Conservation (phyloP, 2,329 filamentous ascomycete genomes). For the Dactylellina cionopaga region DNA sequence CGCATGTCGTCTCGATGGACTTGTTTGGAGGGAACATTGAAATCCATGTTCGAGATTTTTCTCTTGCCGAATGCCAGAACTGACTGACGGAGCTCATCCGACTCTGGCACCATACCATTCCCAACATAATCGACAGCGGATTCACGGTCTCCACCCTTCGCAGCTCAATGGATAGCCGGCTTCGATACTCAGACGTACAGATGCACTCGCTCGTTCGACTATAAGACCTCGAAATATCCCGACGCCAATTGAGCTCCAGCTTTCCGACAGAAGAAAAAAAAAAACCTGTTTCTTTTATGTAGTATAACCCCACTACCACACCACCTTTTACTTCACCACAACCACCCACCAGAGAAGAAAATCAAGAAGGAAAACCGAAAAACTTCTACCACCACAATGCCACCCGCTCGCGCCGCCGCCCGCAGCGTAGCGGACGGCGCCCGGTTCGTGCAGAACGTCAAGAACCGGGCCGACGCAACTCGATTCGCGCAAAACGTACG, state of each 20-base stretch:
- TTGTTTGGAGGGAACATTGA: not conserved
- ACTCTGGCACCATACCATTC: constrained; percentile 31
- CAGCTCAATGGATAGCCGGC: constrained; percentile 22
- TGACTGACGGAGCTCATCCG: constrained; percentile 37
- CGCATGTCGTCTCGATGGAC: constrained; percentile 39
- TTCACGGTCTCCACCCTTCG: not conserved
- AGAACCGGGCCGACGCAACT: constrained; percentile 47
- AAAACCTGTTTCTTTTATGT: too few relatives aligned
- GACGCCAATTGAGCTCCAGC: not conserved
- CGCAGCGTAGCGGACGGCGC: constrained; percentile 49
- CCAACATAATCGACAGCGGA: too few relatives aligned
- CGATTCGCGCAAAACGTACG: constrained; percentile 49
- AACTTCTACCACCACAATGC: constrained; percentile 3
- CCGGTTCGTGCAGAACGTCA: constrained; percentile 51
- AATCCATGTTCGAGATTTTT: constrained; percentile 25
- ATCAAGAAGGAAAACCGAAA: not conserved
- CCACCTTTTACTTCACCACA: not conserved
- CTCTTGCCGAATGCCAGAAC: not conserved
- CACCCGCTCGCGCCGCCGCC: constrained; percentile 32
- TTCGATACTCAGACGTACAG: constrained; percentile 8
- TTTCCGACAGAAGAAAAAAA: not conserved
- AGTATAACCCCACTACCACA: constrained; percentile 19
- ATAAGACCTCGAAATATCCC: not conserved
- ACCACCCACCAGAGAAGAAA: not conserved
- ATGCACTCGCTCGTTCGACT: constrained; percentile 1